phyloP scores from a whole-genome alignment of 768 basidiomycete species.

The Bullera alba region DNA sequence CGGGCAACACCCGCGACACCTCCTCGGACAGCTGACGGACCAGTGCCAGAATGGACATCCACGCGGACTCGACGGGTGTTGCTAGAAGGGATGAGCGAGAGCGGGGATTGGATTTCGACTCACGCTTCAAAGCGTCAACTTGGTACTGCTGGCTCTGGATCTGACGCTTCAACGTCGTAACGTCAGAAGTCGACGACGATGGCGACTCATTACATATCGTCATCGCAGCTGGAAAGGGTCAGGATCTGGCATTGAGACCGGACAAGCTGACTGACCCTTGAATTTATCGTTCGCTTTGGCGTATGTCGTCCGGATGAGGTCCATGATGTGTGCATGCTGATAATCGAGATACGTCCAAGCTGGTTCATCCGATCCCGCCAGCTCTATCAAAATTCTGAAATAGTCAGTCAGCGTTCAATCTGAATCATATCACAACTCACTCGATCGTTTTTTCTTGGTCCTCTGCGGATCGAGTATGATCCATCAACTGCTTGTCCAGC shows the following conservation, averaged over 20 bases:
- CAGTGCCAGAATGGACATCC: slow-evolving; percentile 71
- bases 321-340: slow-evolving; percentile 79
- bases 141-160: slow-evolving; percentile 12
- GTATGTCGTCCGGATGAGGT: slow-evolving; percentile 64
- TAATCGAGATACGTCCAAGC: slow-evolving; percentile 94
- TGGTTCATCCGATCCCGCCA: slow-evolving; percentile 80
- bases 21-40: slow-evolving; percentile 82
- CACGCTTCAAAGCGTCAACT: slow-evolving; percentile 13
- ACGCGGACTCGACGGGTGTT: slow-evolving; percentile 54
- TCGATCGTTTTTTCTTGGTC: slow-evolving; percentile 97
- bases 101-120: background rate
- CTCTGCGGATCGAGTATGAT: slow-evolving; percentile 70
- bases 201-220: slow-evolving; percentile 42
- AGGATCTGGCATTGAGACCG: slow-evolving; percentile 12
- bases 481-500: slow-evolving; percentile 70
- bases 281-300: slow-evolving; percentile 53
- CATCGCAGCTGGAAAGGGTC: slow-evolving; percentile 49
- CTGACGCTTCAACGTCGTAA: slow-evolving; percentile 45
- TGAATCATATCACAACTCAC: slow-evolving; percentile 51
- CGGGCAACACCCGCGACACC: slow-evolving; percentile 74
- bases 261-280: slow-evolving; percentile 50
- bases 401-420: slow-evolving; percentile 1
- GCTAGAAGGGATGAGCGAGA: slow-evolving; percentile 11
- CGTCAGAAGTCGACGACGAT: slow-evolving; percentile 48
- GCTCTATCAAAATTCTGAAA: slow-evolving; percentile 72